Conservation (phyloP, 2,329 filamentous ascomycete species). For the Lachnellula arida region DNA sequence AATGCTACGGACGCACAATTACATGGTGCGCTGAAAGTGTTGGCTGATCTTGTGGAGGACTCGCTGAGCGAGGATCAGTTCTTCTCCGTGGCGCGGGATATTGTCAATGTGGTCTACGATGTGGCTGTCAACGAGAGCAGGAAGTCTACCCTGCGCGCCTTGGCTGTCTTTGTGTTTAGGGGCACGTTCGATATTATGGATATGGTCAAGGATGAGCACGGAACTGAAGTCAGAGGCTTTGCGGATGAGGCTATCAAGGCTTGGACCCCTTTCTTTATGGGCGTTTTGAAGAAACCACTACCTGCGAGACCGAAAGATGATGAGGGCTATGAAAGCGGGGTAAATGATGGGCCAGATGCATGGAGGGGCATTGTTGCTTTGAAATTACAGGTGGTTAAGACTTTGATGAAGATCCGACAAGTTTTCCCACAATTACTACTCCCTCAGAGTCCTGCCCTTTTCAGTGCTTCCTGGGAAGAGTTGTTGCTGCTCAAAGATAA, state of each 20-base stretch:
- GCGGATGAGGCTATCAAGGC: conserved; percentile 76
- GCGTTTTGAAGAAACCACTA: conserved; percentile 68
- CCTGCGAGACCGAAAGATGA: conserved; percentile 52
- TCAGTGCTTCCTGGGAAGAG: conserved; percentile 86
- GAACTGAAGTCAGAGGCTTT: conserved; percentile 78
- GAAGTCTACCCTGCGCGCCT: conserved; percentile 70
- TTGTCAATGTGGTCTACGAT: conserved; percentile 78
- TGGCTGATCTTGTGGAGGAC: conserved; percentile 87
- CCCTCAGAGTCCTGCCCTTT: conserved; percentile 76
- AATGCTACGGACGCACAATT: conserved; percentile 73
- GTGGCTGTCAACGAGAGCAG: conserved; percentile 73
- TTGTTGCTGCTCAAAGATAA: conserved; percentile 65
- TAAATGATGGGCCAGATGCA: conserved; percentile 51
- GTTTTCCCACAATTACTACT: conserved; percentile 80
- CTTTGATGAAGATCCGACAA: conserved; percentile 79
- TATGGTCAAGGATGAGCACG: conserved; percentile 93
- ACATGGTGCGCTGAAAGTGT: conserved; percentile 83
- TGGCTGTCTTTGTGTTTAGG: conserved; percentile 86
- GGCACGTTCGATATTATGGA: conserved; percentile 92
- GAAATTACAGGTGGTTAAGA: conserved; percentile 92
- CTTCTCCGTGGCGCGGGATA: conserved; percentile 80
- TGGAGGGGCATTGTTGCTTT: conserved; percentile 82
- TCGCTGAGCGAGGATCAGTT: conserved; percentile 93
- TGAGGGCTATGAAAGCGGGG: conserved; percentile 52
- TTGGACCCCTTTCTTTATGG: conserved; percentile 89